phyloP scores from a whole-genome alignment of 768 basidiomycete species.

The Termitomyces titanicus region DNA sequence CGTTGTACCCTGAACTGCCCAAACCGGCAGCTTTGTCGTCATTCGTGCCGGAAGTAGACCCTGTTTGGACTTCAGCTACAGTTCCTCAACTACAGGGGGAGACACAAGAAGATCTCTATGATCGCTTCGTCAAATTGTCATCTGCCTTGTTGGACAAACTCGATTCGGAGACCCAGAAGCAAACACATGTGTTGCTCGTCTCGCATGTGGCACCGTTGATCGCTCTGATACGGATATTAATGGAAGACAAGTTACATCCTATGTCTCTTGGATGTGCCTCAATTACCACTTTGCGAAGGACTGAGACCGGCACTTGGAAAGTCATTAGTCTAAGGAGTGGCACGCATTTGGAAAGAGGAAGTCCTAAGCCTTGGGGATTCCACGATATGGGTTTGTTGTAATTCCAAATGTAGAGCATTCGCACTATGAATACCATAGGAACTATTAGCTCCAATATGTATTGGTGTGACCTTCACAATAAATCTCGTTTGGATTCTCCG shows the following conservation, averaged over 20 bases:
- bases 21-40: background rate
- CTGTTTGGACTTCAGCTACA: background rate
- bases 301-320: background rate
- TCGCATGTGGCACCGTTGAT: slow-evolving; percentile 1
- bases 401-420: background rate
- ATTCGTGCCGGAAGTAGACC: background rate
- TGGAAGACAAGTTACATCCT: background rate
- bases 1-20: background rate
- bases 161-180: background rate
- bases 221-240: background rate
- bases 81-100: background rate
- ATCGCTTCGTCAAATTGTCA: background rate
- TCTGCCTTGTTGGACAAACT: background rate
- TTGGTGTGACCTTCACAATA: background rate
- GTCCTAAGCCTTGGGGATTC: background rate
- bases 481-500: background rate
- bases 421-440: background rate
- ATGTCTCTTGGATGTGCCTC: background rate
- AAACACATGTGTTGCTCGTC: background rate
- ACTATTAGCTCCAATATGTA: background rate
- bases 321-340: background rate
- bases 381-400: background rate
- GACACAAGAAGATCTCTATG: background rate
- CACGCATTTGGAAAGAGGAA: background rate
- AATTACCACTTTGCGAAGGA: background rate